phyloP scores from a whole-genome alignment of 129 eudicot species.

The Lactuca saligna region DNA sequence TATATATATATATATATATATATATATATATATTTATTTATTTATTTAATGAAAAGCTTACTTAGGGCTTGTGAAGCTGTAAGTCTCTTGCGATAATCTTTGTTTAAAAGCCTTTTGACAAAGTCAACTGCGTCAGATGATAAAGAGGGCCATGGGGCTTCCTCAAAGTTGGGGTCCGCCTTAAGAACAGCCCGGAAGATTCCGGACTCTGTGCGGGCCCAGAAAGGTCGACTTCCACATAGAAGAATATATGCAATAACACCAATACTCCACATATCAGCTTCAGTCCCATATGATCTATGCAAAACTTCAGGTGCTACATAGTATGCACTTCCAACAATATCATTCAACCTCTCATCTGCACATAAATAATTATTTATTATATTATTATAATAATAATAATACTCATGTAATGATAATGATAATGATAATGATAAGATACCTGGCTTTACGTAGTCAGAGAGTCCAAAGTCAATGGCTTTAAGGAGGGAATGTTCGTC shows the following conservation, averaged over 20 bases:
- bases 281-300: slow-evolving; percentile 97
- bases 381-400: too few relatives aligned
- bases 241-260: slow-evolving; percentile 97
- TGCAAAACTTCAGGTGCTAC: slow-evolving; percentile 99
- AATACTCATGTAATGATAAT: too few relatives aligned
- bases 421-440: too few relatives aligned
- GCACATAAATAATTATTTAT: slow-evolving; percentile 21
- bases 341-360: slow-evolving; percentile 97
- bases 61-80: slow-evolving; percentile 98
- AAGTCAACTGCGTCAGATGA: slow-evolving; percentile 93
- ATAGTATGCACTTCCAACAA: slow-evolving; percentile 99
- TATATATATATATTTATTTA: background rate
- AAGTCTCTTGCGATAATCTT: slow-evolving; percentile 93
- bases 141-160: slow-evolving; percentile 95
- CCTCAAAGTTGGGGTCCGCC: slow-evolving; percentile 90
- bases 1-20: background rate
- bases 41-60: slow-evolving; percentile 40
- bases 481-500: slow-evolving; percentile 81
- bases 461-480: slow-evolving; percentile 98
- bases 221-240: slow-evolving; percentile 98
- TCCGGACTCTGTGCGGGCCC: slow-evolving; percentile 99
- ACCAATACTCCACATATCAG: slow-evolving; percentile 99
- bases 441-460: slow-evolving; percentile 99
- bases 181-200: slow-evolving; percentile 93
- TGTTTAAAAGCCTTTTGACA: slow-evolving; percentile 84